These are phyloP conservation scores for Solanum medicagineum DNA, from an alignment of 257 asterid genomes.

Conservation along the genomic window DNA sequence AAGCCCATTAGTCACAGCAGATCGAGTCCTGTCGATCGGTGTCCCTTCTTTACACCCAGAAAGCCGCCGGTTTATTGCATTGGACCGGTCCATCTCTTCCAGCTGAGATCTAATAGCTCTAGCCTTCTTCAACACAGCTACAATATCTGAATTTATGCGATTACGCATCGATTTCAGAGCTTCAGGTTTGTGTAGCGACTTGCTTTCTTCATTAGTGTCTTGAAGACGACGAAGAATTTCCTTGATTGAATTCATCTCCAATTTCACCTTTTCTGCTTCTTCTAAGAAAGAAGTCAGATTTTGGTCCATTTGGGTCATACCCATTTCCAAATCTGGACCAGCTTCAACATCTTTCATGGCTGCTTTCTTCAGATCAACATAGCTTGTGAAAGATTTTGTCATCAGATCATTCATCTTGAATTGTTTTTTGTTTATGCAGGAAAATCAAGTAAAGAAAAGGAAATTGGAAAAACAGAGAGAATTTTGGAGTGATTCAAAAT, in stretches of 20 bases:
- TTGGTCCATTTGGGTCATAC: conserved; percentile 37
- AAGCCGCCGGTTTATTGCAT: conserved; percentile 42
- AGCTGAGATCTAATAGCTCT: conserved; percentile 38
- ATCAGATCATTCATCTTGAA: conserved; percentile 74
- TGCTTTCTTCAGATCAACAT: conserved; percentile 77
- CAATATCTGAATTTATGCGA: conserved; percentile 36
- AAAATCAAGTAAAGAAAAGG: not conserved
- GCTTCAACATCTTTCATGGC: conserved; percentile 61
- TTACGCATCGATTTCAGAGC: conserved; percentile 43
- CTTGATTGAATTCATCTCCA: conserved; percentile 62
- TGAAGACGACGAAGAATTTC: conserved; percentile 43
- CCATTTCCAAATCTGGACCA: conserved; percentile 57
- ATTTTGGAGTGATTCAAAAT: not conserved
- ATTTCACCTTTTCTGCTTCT: conserved; percentile 67
- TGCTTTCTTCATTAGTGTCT: conserved; percentile 50
- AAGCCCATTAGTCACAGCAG: conserved; percentile 82
- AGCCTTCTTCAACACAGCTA: conserved; percentile 60
- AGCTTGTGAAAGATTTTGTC: conserved; percentile 92
- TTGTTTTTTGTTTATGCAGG: not conserved
- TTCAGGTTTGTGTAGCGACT: conserved; percentile 67
- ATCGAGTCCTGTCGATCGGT: conserved; percentile 55
- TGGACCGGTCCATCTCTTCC: conserved; percentile 83
- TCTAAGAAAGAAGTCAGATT: conserved; percentile 58
- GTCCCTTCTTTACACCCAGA: conserved; percentile 77
- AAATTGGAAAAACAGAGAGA: not conserved